A percentile compares a stretch with the other conserved stretches of the same genome.
Conservation (phyloP, 2,329 filamentous ascomycete genomes). For the Neonectria sp. region DNA sequence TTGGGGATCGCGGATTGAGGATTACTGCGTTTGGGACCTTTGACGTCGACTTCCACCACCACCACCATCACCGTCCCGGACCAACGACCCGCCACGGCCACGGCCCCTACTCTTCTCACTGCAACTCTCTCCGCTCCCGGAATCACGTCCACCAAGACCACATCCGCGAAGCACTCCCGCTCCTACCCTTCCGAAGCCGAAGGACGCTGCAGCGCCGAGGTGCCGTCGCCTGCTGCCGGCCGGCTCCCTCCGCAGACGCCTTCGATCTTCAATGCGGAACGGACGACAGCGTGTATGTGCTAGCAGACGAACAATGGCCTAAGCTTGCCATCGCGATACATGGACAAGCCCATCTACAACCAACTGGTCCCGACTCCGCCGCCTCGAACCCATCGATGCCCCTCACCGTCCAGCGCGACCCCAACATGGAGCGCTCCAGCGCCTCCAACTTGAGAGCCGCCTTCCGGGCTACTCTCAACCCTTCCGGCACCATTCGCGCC, state of each 20-base stretch:
- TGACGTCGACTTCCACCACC: conserved; percentile 20
- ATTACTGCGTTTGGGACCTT: conserved; percentile 9
- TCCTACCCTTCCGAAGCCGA: not conserved
- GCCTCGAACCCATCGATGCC: conserved; percentile 52
- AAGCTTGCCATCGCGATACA: conserved; percentile 61
- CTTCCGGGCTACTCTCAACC: conserved; percentile 50
- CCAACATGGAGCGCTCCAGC: conserved; percentile 54
- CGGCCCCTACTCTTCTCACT: not conserved
- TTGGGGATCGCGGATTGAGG: conserved; percentile 24
- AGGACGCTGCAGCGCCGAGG: conserved; percentile 23
- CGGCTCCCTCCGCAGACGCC: conserved; percentile 20
- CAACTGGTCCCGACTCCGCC: conserved; percentile 55
- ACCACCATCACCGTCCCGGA: conserved; percentile 20
- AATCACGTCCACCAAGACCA: not conserved
- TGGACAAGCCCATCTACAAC: conserved; percentile 58
- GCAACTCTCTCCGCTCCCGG: not conserved
- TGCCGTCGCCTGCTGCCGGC: conserved; percentile 15
- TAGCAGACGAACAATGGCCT: conserved; percentile 60
- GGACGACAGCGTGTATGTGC: conserved; percentile 53
- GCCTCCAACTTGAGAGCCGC: conserved; percentile 54
- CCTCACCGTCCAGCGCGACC: conserved; percentile 48
- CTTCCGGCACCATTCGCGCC: conserved; percentile 69
- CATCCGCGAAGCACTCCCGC: not conserved
- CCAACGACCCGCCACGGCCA: conserved; percentile 16
- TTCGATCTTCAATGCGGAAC: conserved; percentile 55